Conservation (phyloP, 2,329 filamentous ascomycete species). For the Sporothrix protearum region DNA sequence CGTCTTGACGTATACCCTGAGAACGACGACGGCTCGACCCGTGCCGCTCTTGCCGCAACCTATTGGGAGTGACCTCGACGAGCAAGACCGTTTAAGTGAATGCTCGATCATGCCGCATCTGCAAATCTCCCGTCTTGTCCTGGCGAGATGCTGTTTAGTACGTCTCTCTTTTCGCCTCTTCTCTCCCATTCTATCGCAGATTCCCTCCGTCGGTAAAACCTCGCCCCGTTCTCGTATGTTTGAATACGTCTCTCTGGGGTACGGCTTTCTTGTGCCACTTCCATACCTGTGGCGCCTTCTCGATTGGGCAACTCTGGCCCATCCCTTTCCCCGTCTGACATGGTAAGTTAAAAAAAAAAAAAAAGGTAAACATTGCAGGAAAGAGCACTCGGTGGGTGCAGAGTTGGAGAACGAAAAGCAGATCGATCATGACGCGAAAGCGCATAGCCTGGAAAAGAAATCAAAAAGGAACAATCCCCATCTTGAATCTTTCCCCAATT, state of each 20-base stretch:
- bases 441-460: not conserved
- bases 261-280: not conserved
- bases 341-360: too few species aligned
- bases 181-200: not conserved
- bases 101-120: not conserved
- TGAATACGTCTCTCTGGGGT: not conserved
- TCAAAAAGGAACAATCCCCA: not conserved
- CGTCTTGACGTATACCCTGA: too few species aligned
- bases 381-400: not conserved
- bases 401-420: not conserved
- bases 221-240: not conserved
- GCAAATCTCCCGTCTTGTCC: not conserved
- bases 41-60: too few species aligned
- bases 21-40: too few species aligned
- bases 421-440: not conserved
- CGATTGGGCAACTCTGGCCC: not conserved
- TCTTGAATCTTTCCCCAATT: not conserved
- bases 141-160: not conserved
- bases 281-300: not conserved
- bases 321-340: not conserved
- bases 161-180: not conserved
- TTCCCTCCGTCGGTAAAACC: not conserved
- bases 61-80: not conserved
- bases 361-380: not conserved
- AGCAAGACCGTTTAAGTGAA: not conserved